These are phyloP conservation scores for Pseudogymnoascus sp. DNA, from an alignment of 2,329 filamentous ascomycete species.

Conservation along the genomic window DNA sequence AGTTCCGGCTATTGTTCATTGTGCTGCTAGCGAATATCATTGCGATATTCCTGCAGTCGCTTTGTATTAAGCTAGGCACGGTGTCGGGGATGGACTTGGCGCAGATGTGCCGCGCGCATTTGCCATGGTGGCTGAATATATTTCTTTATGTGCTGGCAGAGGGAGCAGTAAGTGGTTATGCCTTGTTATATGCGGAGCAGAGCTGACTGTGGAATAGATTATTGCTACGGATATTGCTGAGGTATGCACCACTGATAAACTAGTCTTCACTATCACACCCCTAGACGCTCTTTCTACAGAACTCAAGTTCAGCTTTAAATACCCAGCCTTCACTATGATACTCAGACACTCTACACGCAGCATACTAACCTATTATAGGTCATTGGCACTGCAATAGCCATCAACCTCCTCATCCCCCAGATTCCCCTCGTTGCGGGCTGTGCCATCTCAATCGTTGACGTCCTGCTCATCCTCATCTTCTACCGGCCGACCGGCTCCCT, in stretches of 20 bases:
- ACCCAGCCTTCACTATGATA: not conserved
- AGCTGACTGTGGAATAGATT: constrained; percentile 23
- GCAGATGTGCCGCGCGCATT: constrained; percentile 41
- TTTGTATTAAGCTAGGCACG: constrained; percentile 42
- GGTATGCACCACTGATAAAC: constrained; percentile 16
- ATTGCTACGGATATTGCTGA: constrained; percentile 47
- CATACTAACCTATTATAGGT: constrained; percentile 33
- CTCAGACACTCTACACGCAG: not conserved
- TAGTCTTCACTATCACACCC: not conserved
- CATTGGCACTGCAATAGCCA: constrained; percentile 61
- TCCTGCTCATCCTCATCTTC: constrained; percentile 58
- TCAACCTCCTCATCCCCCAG: constrained; percentile 55
- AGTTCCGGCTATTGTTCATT: constrained; percentile 46
- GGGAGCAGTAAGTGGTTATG: constrained; percentile 25
- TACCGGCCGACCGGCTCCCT: constrained; percentile 53
- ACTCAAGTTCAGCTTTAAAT: constrained; percentile 7
- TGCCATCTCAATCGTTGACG: constrained; percentile 59
- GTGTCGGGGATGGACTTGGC: constrained; percentile 43
- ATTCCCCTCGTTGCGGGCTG: constrained; percentile 60
- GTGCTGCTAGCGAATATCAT: constrained; percentile 49
- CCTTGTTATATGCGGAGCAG: not conserved
- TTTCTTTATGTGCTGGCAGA: constrained; percentile 43
- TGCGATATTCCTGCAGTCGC: constrained; percentile 47
- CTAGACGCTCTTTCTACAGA: not conserved
- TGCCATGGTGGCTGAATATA: constrained; percentile 43